Conservation (phyloP, 2,329 filamentous ascomycete genomes). For the Fusarium sp. region DNA sequence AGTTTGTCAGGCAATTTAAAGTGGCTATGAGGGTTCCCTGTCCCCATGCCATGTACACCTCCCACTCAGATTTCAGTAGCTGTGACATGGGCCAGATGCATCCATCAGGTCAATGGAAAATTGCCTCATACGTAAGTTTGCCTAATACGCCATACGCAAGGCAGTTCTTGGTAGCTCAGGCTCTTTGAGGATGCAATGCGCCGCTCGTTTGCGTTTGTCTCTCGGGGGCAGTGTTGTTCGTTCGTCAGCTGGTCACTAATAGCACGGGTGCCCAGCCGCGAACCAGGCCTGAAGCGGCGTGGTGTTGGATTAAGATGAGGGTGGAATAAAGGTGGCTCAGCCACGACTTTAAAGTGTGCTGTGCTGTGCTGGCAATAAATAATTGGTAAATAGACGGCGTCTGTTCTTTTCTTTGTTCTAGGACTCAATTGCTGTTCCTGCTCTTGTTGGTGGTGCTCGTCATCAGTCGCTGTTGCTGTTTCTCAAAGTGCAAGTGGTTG, state of each 20-base stretch:
- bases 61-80: not conserved
- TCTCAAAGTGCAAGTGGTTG: conserved; percentile 26
- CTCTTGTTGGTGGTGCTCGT: not conserved
- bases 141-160: not conserved
- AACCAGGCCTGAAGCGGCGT: conserved; percentile 29
- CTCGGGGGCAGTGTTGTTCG: conserved; percentile 17
- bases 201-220: conserved; percentile 1
- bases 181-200: not conserved
- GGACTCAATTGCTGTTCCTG: not conserved
- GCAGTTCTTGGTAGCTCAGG: not conserved
- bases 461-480: conserved; percentile 3
- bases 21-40: not conserved
- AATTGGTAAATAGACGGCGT: not conserved
- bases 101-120: not conserved
- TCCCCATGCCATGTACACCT: not conserved
- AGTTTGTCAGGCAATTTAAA: conserved; percentile 1
- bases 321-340: conserved; percentile 24
- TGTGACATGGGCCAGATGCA: not conserved
- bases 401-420: not conserved
- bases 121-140: not conserved
- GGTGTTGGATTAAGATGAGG: conserved; percentile 11
- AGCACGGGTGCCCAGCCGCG: not conserved
- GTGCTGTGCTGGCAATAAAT: conserved; percentile 16
- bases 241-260: not conserved
- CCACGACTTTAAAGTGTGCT: conserved; percentile 21